phyloP scores from a whole-genome alignment of 768 basidiomycete species.

The Chalciporus chontae region DNA sequence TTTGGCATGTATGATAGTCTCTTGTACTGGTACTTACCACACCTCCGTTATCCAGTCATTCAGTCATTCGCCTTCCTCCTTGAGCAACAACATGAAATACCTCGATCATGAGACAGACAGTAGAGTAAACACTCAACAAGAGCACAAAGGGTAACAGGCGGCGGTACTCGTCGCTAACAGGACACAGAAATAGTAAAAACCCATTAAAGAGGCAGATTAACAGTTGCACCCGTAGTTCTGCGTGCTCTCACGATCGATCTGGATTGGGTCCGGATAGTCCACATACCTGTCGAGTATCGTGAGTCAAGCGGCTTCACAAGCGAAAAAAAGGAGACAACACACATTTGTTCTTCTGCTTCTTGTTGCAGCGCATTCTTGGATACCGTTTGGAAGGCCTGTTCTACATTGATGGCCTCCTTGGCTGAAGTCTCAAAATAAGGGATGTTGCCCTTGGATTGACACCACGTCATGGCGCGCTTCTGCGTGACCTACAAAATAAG shows the following conservation, averaged over 20 bases:
- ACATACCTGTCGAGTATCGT: slow-evolving; percentile 65
- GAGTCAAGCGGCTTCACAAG: slow-evolving; percentile 9
- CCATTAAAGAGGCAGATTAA: slow-evolving; percentile 37
- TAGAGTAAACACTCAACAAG: slow-evolving; percentile 35
- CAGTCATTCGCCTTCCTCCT: slow-evolving; percentile 11
- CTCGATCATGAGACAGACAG: slow-evolving; percentile 17
- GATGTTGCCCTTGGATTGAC: slow-evolving; percentile 98
- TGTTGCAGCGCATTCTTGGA: slow-evolving; percentile 99
- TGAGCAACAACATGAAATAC: slow-evolving; percentile 25
- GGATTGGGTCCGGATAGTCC: slow-evolving; percentile 98
- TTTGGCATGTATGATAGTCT: background rate
- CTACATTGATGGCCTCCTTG: slow-evolving; percentile 99
- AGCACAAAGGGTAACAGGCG: slow-evolving; percentile 32
- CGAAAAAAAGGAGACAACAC: slow-evolving; percentile 27
- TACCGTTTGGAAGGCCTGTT: slow-evolving; percentile 99
- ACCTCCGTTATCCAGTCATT: slow-evolving; percentile 9
- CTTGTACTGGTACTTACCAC: slow-evolving; percentile 25
- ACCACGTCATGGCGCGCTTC: slow-evolving; percentile 99
- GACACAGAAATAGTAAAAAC: slow-evolving; percentile 24
- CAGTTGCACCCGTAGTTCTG: slow-evolving; percentile 94
- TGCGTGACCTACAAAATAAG: slow-evolving; percentile 74
- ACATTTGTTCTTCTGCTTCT: slow-evolving; percentile 96
- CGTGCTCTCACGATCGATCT: slow-evolving; percentile 88
- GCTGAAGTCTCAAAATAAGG: slow-evolving; percentile 99
- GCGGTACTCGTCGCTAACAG: slow-evolving; percentile 22